Conservation (phyloP, 2,329 filamentous ascomycete species). For the Sarocladium strictum region DNA sequence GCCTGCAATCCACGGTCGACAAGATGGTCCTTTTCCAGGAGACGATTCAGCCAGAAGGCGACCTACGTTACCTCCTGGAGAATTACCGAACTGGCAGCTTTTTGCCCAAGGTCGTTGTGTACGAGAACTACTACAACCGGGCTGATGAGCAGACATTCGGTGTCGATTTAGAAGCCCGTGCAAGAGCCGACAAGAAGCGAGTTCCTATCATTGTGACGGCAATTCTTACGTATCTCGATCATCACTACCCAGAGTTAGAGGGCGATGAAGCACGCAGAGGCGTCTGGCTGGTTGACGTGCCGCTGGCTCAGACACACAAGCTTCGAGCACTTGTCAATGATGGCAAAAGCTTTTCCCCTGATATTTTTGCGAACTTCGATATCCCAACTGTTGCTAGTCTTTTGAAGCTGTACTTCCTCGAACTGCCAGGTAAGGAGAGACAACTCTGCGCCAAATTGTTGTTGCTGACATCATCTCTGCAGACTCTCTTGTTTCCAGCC, state of each 20-base stretch:
- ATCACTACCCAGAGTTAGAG: constrained; percentile 95
- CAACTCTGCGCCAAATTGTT: not conserved
- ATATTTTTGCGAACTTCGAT: constrained; percentile 81
- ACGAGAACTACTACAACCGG: constrained; percentile 99
- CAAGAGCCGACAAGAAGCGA: constrained; percentile 88
- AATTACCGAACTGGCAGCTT: constrained; percentile 96
- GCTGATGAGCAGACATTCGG: constrained; percentile 98
- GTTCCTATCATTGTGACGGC: constrained; percentile 90
- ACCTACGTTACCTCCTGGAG: constrained; percentile 89
- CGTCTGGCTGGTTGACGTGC: constrained; percentile 93
- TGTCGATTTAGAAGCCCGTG: constrained; percentile 92
- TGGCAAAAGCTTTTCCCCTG: constrained; percentile 70
- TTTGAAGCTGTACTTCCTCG: constrained; percentile 88
- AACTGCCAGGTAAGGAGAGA: constrained; percentile 75
- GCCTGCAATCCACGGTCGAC: constrained; percentile 90
- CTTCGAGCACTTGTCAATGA: constrained; percentile 80
- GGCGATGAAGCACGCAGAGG: constrained; percentile 87
- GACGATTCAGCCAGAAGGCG: constrained; percentile 88
- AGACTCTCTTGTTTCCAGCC: constrained; percentile 97
- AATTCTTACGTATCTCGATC: constrained; percentile 89
- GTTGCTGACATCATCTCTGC: constrained; percentile 19
- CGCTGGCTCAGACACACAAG: constrained; percentile 76
- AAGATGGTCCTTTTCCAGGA: constrained; percentile 99
- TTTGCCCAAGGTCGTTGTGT: constrained; percentile 81
- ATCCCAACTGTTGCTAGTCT: constrained; percentile 90